Base-by-base conservation (phyloP, 768 basidiomycete genomes). In the Daedalea quercina region DNA sequence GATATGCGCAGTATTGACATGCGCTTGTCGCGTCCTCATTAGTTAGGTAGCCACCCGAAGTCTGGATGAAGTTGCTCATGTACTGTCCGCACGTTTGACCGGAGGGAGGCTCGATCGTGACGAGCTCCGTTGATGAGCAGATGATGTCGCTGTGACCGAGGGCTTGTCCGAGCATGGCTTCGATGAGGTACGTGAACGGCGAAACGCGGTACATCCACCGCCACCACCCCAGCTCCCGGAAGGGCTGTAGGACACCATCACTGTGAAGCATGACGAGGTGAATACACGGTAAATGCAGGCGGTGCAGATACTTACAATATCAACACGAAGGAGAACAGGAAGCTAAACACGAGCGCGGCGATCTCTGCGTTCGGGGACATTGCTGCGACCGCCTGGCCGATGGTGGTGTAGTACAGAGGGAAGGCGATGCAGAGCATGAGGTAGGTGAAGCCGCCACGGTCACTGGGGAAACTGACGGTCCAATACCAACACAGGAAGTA, bases 41-140 rank as follows among this genome's bases (percentile, higher is more conserved):
- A 19, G 66, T 43, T 17, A 82, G 40, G 60, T 80, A 80, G 1
- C 81, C 81, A 1, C 80, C 75, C 9, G 67, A 58, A 3, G 51
- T 46, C 11, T 55, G 34, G 44, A 80, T 72, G 62, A 70, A 84
- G 3, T 69, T 52, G 1, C 57, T 51, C 46, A 80, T 64, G 64
- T 78, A 84, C 12, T 67, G 58, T 12, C 58, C 65, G 63, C 82
- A 85, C 0, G 77, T 73, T 53, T 69, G 69, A 2, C 76, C 76
- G 0, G 61, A 52, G 1, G 79, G 77, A 2, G 78, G 74, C 2
- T 62, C 60, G 54, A 94, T 63, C 0, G 70, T 72, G 2, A 82
- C 78, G 19, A 80, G 71, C 63, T 94, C 92, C 45, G 72, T 65
- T 0, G 66, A 17, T 0, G 83, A 65, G 64, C 92, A 94, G 15